phyloP scores from a whole-genome alignment of 2,329 filamentous ascomycete genomes.

The Ophiostoma pallidulum region DNA sequence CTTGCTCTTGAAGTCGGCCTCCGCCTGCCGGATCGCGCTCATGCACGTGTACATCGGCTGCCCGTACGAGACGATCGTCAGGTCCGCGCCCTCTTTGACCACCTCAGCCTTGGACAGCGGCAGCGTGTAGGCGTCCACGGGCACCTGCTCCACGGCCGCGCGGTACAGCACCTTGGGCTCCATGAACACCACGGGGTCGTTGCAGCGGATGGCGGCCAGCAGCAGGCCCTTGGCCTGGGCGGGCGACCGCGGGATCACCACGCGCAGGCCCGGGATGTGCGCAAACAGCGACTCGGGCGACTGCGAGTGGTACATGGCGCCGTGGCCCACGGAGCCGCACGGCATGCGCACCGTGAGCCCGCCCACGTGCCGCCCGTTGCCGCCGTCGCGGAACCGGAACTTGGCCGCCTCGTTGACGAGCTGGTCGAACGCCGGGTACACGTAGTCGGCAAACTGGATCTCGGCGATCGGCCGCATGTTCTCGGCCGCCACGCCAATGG shows the following conservation, averaged over 20 bases:
- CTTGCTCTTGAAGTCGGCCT: constrained; percentile 49
- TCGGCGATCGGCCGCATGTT: constrained; percentile 90
- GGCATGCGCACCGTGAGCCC: constrained; percentile 87
- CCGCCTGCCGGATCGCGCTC: constrained; percentile 63
- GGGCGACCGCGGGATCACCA: constrained; percentile 79
- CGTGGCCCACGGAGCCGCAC: constrained; percentile 80
- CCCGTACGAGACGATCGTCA: constrained; percentile 83
- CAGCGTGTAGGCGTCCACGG: constrained; percentile 68
- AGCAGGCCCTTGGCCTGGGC: constrained; percentile 82
- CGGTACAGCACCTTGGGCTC: constrained; percentile 91
- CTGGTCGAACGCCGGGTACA: constrained; percentile 89
- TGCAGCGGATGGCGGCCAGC: constrained; percentile 64
- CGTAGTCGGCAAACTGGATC: constrained; percentile 92
- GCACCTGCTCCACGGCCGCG: constrained; percentile 85
- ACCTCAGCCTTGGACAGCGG: constrained; percentile 80
- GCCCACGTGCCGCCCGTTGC: constrained; percentile 52
- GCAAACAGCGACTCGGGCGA: constrained; percentile 83
- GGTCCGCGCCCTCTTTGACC: constrained; percentile 65
- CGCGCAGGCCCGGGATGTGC: constrained; percentile 74
- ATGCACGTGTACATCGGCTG: constrained; percentile 81
- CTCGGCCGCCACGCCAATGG: constrained; percentile 79
- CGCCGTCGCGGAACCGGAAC: constrained; percentile 65
- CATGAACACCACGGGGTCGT: constrained; percentile 87
- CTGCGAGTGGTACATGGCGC: constrained; percentile 80
- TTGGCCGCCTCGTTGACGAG: constrained; percentile 91